Evolutionary conservation across 768 basidiomycete species (phyloP), one percentile per base, ranked within the genome.

Genomic region (Saitozyma podzolica): DNA sequence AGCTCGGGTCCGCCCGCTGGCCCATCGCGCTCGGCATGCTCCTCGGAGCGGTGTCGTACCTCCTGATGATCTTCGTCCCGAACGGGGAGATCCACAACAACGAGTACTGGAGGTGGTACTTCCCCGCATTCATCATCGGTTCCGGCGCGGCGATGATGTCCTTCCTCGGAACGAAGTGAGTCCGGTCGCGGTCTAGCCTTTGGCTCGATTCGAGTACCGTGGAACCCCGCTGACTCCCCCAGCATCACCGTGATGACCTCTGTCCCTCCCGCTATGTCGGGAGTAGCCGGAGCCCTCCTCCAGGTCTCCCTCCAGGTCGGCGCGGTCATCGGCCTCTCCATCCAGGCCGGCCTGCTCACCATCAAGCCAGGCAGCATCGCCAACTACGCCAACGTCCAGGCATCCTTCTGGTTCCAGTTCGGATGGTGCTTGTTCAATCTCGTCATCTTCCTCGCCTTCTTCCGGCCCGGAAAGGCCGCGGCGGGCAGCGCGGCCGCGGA

Each of bases 261-360:
- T 6, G 66, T 64, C 10, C 66, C 72, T 0, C 52, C 61, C 9
- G 57, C 54, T 11, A 59, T 54, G 43, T 40, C 62, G 16, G 68
- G 71, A 14, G 71, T 73, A 9, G 63, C 62, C 10, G 64, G 67
- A 17, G 70, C 62, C 0, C 37, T 68, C 37, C 51, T 72, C 42
- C 66, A 67, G 55, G 59, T 59, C 0, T 54, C 60, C 49, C 42
- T 63, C 10, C 70, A 72, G 45, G 45, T 69, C 9, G 13, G 45
- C n/a, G 45, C 45, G 39, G 66, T 69, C 10, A 59, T 74, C 53
- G 62, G 90, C 41, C 89, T 90, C 80, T 88, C 89, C 3, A 79
- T 84, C 57, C 66, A 67, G 58, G 69, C 63, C 16, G 66, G 61
- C 11, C 53, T 70, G 8, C 54, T 64, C 55, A 65, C 69, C 14